phyloP scores from a whole-genome alignment of 2,329 filamentous ascomycete species.

The Claviceps capensis region DNA sequence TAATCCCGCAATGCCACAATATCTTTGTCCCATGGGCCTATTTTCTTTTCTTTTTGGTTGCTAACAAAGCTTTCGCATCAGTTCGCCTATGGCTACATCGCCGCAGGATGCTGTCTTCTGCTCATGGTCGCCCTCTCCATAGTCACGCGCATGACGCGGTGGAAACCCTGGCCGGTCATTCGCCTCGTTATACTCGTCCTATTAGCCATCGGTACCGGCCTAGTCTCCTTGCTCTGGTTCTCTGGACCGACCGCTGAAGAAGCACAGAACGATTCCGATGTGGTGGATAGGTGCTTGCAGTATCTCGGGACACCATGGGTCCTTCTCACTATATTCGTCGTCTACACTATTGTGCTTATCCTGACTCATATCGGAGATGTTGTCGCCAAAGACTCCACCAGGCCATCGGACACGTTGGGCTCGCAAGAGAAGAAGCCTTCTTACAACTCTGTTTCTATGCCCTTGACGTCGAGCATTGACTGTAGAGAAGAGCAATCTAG shows the following conservation, averaged over 20 bases:
- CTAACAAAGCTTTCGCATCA: constrained; percentile 5
- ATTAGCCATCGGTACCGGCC: constrained; percentile 17
- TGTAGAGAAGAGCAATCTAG: background rate
- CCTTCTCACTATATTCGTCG: constrained; percentile 18
- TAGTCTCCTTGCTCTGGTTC: constrained; percentile 15
- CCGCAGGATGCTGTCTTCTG: constrained; percentile 17
- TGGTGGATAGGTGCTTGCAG: background rate
- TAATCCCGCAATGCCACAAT: too few relatives aligned
- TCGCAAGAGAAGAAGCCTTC: constrained; percentile 5
- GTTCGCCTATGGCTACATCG: constrained; percentile 23
- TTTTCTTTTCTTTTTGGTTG: background rate
- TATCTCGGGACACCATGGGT: constrained; percentile 19
- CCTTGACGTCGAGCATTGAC: background rate
- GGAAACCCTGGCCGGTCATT: constrained; percentile 19
- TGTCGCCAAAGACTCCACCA: constrained; percentile 3
- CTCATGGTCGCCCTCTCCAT: constrained; percentile 19
- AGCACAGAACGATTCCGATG: background rate
- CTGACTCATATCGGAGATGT: constrained; percentile 18
- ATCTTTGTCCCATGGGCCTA: background rate
- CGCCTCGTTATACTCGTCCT: constrained; percentile 17
- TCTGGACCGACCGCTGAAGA: constrained; percentile 1
- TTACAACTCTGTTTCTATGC: constrained; percentile 7
- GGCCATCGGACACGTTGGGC: constrained; percentile 4
- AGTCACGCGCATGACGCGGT: constrained; percentile 16
- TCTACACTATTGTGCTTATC: constrained; percentile 20